Evolutionary conservation across 1,284 basidiomycete species (phyloP), one percentile per base, ranked within the genome.

Genomic region (Melampsora larici-populina): DNA sequence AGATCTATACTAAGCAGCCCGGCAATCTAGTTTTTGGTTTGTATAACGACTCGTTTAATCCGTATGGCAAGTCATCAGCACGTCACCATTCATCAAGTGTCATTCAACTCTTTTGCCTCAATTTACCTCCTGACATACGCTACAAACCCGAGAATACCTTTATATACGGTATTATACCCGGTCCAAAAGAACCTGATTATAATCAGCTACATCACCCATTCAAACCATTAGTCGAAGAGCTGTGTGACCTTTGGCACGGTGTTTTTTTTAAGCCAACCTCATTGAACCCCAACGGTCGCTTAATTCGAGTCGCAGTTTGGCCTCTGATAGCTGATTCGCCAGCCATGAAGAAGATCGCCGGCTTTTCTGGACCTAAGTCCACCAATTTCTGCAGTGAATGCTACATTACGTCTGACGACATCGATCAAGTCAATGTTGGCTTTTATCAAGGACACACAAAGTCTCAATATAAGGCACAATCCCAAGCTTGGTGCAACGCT

Each of bases 91-190:
- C 51, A 6, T 58, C 26, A 4, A 13, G 51, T 58, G 51, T 58
- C 13, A 58, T 58, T 5, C 26, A 21, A 21, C 51, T 58, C 26
- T 21, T 58, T 13, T 58, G 18, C 6, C 26, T 58, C 21, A 58
- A 13, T 58, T 58, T 58, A 26, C 51, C 51, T 58, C 51, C 51
- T 13, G 26, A 26, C 18, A 58, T 58, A 21, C 18, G 51, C 4
- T 58, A 58, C 51, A 58, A 58, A 58, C 51, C 51, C 51, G 21
- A 58, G 21, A 58, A 58, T 58, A 58, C 26, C 51, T 58, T 58
- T 15, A 21, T 58, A 26, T 58, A 58, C 26, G 51, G 51, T 5
- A 21, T 58, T 15, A 58, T 26, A 21, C 51, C 51, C 3, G 26
- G 21, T 21, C 51, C 51, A 58, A 58, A 58, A 58, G 51, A 58